Base-by-base conservation (phyloP, 495 filamentous ascomycete genomes). In the Chlorociboria aeruginascens region DNA sequence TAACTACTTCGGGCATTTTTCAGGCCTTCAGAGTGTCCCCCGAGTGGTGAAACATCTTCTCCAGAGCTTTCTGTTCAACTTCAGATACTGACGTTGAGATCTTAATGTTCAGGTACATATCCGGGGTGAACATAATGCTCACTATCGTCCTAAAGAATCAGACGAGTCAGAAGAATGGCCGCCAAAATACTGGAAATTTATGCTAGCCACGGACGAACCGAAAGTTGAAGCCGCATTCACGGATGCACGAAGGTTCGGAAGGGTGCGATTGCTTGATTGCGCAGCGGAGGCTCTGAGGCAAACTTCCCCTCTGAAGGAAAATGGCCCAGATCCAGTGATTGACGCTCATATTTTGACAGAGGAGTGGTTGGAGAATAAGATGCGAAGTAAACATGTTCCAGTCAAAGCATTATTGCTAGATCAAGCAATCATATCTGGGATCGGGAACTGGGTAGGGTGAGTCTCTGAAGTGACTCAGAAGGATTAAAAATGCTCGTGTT, bases 391-490 rank as follows among this genome's bases (percentile, higher is more conserved):
- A 46, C 82, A 77, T 46, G 82, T 95, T 1, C 86, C 90, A 0
- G 70, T 97, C 40, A 96, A 96, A 59, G 82, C 86, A 0, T 68
- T 95, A 42, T 63, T 98, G 16, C 71, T 96, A 10, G 86, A 96
- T 57, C 92, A 98, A 61, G 71, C 76, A n/a, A 84, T 82, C 56
- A 81, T 97, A 43, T 89, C 86, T 56, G 92, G 92, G 6, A 86
- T 98, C 41, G 92, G 92, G 2, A 97, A 96, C 55, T 97, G 90
- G 92, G 88, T 98, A 53, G 88, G 79, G 77, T 48, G 12, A 41
- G 38, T 42, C 8, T 14, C 35, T n/a, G 13, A 35, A 40, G 7
- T 33, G 35, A 50, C 34, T 32, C 1, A 32, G 8, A 13, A 28
- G 31, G 16, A 10, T 28, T 12, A 2, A 32, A 43, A 29, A 30